Base-by-base conservation (phyloP, 2,329 filamentous ascomycete genomes). In the Colletotrichum echinochloae region DNA sequence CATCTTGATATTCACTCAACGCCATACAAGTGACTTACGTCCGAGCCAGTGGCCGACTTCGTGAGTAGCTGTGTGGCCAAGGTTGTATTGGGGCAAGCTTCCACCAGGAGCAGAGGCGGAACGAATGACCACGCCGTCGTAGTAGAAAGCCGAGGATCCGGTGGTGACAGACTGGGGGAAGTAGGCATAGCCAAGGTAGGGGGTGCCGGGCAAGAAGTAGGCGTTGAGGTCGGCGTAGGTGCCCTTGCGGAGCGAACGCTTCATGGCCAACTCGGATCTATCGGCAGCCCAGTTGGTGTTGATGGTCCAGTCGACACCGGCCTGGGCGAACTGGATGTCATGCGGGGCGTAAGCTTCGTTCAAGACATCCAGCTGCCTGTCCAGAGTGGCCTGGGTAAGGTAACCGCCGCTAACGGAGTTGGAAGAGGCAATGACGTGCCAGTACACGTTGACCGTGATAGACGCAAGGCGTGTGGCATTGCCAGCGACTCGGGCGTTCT, bases 31-130 rank as follows among this genome's bases (percentile, higher is more conserved):
- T 46, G 16, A 48, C 67, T 52, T 67, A 70, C 67, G 79, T 65
- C 83, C 83, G 61, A 86, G 76, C 84, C 84, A 86, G 78, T 86
- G 84, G 23, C 84, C 84, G 52, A 82, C 77, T 76, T 86, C 84
- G 77, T 85, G 83, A 44, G 75, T 76, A n/a, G 73, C 74, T 4
- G 78, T 78, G 72, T 77, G 77, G 23, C 80, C 79, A 39, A 77
- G 74, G 75, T 79, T 76, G 72, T 76, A 81, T 69, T 82, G 79
- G 41, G 76, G 68, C 14, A 75, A 75, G 49, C 74, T 73, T 37
- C 83, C 81, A 14, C 81, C 82, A 8, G 82, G 82, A 26, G 83
- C 78, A 20, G 79, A 78, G 60, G 74, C 73, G 41, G 77, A 77
- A 30, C 78, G 76, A 59, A 84, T 76, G 62, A 79, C 77, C 76